phyloP scores from a whole-genome alignment of 257 asterid genomes.

The Solanum clarkiae region DNA sequence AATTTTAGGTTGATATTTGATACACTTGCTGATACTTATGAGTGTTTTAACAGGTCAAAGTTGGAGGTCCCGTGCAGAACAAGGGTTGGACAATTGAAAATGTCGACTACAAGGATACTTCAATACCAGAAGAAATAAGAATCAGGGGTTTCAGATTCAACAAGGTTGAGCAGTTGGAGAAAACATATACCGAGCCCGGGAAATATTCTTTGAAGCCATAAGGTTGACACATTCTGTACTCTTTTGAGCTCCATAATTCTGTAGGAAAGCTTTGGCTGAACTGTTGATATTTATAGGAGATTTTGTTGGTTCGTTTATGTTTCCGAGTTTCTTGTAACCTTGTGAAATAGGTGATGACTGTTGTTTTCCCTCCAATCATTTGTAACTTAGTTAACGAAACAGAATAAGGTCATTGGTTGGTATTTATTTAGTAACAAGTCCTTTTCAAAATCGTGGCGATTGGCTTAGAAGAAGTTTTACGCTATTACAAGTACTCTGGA shows the following conservation, averaged over 20 bases:
- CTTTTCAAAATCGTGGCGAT: neutral
- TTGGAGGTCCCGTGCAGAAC: slow-evolving; percentile 52
- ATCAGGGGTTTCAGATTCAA: slow-evolving; percentile 78
- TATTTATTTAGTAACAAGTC: neutral
- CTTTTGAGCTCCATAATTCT: neutral
- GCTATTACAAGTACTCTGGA: neutral
- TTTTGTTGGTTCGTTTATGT: neutral
- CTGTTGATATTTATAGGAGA: neutral
- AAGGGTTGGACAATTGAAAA: slow-evolving; percentile 72
- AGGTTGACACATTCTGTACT: neutral
- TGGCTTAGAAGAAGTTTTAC: neutral
- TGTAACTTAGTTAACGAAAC: neutral
- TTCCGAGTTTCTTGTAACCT: neutral
- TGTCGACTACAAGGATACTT: slow-evolving; percentile 58
- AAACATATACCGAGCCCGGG: slow-evolving; percentile 41
- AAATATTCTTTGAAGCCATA: slow-evolving; percentile 39
- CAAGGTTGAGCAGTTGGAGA: slow-evolving; percentile 67
- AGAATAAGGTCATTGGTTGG: neutral
- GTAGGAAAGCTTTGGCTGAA: neutral
- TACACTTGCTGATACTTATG: neutral
- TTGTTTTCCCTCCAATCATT: neutral
- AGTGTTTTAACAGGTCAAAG: slow-evolving; percentile 46
- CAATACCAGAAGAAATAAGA: slow-evolving; percentile 75
- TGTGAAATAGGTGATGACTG: neutral
- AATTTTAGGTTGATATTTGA: neutral